These are phyloP conservation scores for Magnusiomyces magnusii DNA, from an alignment of 1,139 yeast genomes.

Conservation along the genomic window DNA sequence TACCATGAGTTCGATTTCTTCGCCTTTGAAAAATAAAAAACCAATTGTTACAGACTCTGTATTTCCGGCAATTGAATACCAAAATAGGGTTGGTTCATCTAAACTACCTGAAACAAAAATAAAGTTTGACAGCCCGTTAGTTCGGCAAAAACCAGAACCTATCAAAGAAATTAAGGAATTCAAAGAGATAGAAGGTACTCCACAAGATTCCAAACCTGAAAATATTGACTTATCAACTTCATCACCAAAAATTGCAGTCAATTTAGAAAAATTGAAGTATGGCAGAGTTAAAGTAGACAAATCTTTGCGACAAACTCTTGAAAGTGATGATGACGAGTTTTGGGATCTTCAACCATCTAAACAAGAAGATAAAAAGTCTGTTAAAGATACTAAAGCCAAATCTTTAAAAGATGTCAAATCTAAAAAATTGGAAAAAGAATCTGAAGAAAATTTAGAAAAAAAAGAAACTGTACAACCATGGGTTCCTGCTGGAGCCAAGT, in stretches of 20 bases:
- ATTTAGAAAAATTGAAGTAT: neutral
- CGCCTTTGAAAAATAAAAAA: slow-evolving; percentile 1
- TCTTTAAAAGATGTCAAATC: neutral
- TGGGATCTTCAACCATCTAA: slow-evolving; percentile 11
- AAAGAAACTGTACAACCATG: neutral
- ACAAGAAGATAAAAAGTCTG: neutral
- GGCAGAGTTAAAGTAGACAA: neutral
- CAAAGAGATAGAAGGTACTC: neutral
- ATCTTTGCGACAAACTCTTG: neutral
- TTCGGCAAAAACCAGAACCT: neutral
- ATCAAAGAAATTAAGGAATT: neutral
- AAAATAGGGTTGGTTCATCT: neutral
- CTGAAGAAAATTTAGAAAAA: neutral
- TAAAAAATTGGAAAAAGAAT: too few species aligned
- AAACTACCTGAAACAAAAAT: neutral
- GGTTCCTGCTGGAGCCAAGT: neutral
- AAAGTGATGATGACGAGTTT: slow-evolving; percentile 14
- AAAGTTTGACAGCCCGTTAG: neutral
- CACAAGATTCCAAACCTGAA: neutral
- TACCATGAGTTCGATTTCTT: neutral
- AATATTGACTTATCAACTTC: neutral
- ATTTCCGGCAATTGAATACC: slow-evolving; percentile 2
- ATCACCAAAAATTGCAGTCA: neutral
- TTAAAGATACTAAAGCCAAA: neutral
- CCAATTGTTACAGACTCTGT: slow-evolving; percentile 7